A percentile compares a stretch with the other conserved stretches of the same genome.
phyloP scores from a whole-genome alignment of 2,329 filamentous ascomycete genomes.

The Thermomyces lanuginosus region DNA sequence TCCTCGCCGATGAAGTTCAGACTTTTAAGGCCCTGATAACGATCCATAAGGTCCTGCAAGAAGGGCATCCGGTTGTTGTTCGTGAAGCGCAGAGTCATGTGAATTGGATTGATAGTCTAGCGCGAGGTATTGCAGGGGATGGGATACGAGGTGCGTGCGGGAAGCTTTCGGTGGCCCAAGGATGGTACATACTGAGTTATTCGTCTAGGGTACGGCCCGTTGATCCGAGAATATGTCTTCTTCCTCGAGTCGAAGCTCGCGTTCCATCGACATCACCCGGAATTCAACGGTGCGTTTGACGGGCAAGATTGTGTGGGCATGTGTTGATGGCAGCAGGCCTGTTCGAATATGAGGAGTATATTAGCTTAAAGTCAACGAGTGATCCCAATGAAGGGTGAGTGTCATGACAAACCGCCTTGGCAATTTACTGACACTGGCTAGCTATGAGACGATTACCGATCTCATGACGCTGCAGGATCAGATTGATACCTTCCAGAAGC shows the following conservation, averaged over 20 bases:
- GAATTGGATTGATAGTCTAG: slow-evolving; percentile 83
- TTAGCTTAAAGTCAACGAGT: slow-evolving; percentile 93
- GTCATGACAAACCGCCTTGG: not conserved
- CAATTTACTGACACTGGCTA: slow-evolving; percentile 15
- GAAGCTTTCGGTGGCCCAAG: slow-evolving; percentile 1
- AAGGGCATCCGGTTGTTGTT: slow-evolving; percentile 77
- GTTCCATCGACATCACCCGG: slow-evolving; percentile 93
- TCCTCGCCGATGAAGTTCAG: slow-evolving; percentile 93
- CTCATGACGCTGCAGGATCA: slow-evolving; percentile 94
- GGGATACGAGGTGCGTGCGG: slow-evolving; percentile 51
- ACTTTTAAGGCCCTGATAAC: slow-evolving; percentile 98
- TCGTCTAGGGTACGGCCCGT: slow-evolving; percentile 53
- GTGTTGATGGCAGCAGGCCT: slow-evolving; percentile 36
- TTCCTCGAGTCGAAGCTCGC: slow-evolving; percentile 85
- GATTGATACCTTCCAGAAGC: slow-evolving; percentile 95
- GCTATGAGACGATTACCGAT: slow-evolving; percentile 84
- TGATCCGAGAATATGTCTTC: slow-evolving; percentile 94
- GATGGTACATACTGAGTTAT: not conserved
- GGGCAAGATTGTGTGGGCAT: not conserved
- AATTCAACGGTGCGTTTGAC: slow-evolving; percentile 63
- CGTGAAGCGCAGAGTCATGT: slow-evolving; percentile 79
- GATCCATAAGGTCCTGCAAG: slow-evolving; percentile 91
- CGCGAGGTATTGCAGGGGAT: slow-evolving; percentile 65
- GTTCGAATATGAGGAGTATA: slow-evolving; percentile 98
- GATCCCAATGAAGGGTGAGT: slow-evolving; percentile 86